Evolutionary conservation across 345 rosid species (phyloP).

Genomic region (Noccaea caerulescens): DNA sequence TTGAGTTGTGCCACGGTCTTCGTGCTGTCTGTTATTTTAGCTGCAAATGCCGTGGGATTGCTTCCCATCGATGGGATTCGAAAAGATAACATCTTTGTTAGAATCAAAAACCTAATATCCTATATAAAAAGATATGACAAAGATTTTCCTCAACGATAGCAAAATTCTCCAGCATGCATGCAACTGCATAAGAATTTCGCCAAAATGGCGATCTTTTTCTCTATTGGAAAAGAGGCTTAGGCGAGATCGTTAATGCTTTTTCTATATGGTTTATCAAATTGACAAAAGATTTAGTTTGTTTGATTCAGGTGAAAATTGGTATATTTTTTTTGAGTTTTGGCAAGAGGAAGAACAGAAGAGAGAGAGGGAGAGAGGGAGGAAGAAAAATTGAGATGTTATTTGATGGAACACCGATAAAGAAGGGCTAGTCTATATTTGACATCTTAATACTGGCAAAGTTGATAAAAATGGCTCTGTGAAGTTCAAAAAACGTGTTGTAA

Average conservation of each 20-base stretch:
- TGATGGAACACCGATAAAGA: slow-evolving; percentile 37
- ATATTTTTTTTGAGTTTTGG: slow-evolving; percentile 27
- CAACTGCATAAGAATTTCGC: slow-evolving; percentile 5
- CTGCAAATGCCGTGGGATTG: slow-evolving; percentile 45
- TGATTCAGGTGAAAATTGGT: slow-evolving; percentile 17
- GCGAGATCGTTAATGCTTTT: background rate
- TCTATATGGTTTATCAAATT: slow-evolving; percentile 1
- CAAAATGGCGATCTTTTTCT: slow-evolving; percentile 17
- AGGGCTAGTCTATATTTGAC: slow-evolving; percentile 40
- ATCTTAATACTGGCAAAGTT: slow-evolving; percentile 33
- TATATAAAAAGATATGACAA: background rate
- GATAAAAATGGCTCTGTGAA: slow-evolving; percentile 22
- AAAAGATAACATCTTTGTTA: slow-evolving; percentile 40
- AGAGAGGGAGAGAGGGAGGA: slow-evolving; percentile 6
- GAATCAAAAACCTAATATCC: slow-evolving; percentile 2
- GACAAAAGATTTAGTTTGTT: slow-evolving; percentile 24
- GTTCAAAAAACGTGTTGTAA: slow-evolving; percentile 22
- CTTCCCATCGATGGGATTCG: slow-evolving; percentile 31
- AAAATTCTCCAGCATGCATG: background rate
- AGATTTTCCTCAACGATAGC: slow-evolving; percentile 3
- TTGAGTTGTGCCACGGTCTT: slow-evolving; percentile 49
- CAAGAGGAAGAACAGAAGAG: slow-evolving; percentile 1
- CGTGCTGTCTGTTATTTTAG: slow-evolving; percentile 61
- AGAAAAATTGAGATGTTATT: background rate
- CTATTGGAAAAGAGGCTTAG: background rate